Percentiles rank a stretch among this genome's conserved stretches.
Conservation (phyloP, 2,329 filamentous ascomycete genomes). For the Drechmeria coniospora region DNA sequence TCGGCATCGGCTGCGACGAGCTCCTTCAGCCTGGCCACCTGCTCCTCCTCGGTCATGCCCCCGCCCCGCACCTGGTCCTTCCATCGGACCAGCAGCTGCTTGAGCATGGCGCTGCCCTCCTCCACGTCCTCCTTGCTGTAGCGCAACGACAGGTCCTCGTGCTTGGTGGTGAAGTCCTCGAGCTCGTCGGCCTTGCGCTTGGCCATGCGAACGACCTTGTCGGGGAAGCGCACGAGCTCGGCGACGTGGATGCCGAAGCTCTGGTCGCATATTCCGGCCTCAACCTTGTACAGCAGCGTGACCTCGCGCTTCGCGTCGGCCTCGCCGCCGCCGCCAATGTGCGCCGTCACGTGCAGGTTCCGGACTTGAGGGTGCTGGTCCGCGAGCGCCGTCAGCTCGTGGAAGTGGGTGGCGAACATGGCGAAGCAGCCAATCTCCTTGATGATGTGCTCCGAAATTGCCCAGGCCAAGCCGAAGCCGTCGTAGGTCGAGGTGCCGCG, state of each 20-base stretch:
- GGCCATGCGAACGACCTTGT: slow-evolving; percentile 98
- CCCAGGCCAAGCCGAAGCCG: slow-evolving; percentile 97
- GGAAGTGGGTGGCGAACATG: slow-evolving; percentile 96
- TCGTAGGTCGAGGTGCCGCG: slow-evolving; percentile 97
- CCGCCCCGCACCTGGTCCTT: slow-evolving; percentile 55
- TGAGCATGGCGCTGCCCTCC: slow-evolving; percentile 71
- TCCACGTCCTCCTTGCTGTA: slow-evolving; percentile 80
- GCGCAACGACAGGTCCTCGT: slow-evolving; percentile 42
- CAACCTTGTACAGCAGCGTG: slow-evolving; percentile 90
- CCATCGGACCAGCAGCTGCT: slow-evolving; percentile 71
- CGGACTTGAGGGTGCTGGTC: slow-evolving; percentile 77
- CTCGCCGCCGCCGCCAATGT: slow-evolving; percentile 48
- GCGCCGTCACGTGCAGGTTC: slow-evolving; percentile 91
- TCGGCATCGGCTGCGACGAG: slow-evolving; percentile 60
- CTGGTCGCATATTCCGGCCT: slow-evolving; percentile 90
- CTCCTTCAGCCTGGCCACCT: slow-evolving; percentile 63
- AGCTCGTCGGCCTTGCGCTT: slow-evolving; percentile 96
- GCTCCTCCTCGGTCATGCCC: slow-evolving; percentile 54
- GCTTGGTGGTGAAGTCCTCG: slow-evolving; percentile 81
- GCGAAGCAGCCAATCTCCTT: slow-evolving; percentile 88
- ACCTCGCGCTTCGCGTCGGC: slow-evolving; percentile 57
- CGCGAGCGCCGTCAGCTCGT: slow-evolving; percentile 83
- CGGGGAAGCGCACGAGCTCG: slow-evolving; percentile 87
- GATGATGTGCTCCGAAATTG: slow-evolving; percentile 94
- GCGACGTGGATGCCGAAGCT: slow-evolving; percentile 97